These are phyloP conservation scores for Dovyalis caffra DNA, from an alignment of 345 rosid genomes.

Conservation along the genomic window DNA sequence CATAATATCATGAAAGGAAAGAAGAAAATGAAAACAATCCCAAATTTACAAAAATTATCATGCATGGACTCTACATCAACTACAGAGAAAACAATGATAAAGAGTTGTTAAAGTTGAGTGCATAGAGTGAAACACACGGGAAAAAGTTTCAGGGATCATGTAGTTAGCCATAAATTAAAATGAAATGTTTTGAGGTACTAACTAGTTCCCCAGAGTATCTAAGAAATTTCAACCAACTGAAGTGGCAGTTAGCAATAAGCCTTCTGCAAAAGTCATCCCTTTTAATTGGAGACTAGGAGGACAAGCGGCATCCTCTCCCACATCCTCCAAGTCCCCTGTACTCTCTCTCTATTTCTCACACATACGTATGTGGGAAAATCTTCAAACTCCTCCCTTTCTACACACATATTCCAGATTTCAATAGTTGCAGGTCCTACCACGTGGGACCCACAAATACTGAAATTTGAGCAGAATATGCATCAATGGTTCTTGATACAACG, in stretches of 20 bases:
- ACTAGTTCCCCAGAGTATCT: neutral
- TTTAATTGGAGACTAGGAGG: neutral
- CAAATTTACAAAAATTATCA: neutral
- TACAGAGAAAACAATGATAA: neutral
- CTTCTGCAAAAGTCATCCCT: neutral
- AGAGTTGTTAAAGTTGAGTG: neutral
- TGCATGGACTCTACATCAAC: neutral
- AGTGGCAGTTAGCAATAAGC: slow-evolving; percentile 4
- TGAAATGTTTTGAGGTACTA: neutral
- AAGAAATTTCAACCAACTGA: neutral
- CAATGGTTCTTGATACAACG: neutral
- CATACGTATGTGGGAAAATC: neutral
- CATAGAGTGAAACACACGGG: neutral
- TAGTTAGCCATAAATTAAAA: neutral
- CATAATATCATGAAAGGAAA: neutral
- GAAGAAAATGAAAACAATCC: neutral
- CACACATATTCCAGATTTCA: neutral
- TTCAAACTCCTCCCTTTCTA: neutral
- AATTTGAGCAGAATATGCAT: neutral
- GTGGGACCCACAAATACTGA: neutral
- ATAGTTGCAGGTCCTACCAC: neutral
- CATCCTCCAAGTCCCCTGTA: neutral
- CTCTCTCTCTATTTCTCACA: neutral
- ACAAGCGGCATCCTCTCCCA: neutral
- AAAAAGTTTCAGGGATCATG: neutral